Evolutionary conservation across 2,329 filamentous ascomycete genomes (phyloP), one percentile per base, ranked within the genome.

Genomic region (Thyridium curvatum): DNA sequence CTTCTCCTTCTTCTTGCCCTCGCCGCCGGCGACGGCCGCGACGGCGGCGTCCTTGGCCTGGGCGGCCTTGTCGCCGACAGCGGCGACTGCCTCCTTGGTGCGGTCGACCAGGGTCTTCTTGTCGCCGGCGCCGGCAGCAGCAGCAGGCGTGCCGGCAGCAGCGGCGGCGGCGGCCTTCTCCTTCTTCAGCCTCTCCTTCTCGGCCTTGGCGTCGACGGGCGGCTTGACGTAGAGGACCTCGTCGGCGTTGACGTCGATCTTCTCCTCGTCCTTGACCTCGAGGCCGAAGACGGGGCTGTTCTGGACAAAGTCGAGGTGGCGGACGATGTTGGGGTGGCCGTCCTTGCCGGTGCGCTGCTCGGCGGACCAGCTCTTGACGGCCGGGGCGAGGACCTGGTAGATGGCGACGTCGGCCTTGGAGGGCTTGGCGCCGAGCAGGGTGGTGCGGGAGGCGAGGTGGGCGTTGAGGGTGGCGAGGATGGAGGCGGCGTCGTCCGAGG

Each of bases 151-250:
- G 21, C 21, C 71, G 9, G 68, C 71, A 5, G 72, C 73, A 3
- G 73, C 76, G 1, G 74, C 74, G 2, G 75, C 75, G 12, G 79
- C 80, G 21, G 84, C 86, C 74, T 95, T 95, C 68, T 94, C 89
- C 72, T 94, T 94, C 83, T 95, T 96, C 65, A 91, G 78, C 35
- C 84, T 81, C 74, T 96, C 90, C 72, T 96, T 96, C 74, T 96
- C 91, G 41, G 89, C 89, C 74, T 94, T 94, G 53, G 85, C 80
- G 50, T 95, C 89, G 45, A 91, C 79, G 15, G 86, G 86, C 51
- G 91, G 91, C 68, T 93, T 91, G 52, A 90, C 83, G 61, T 89
- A 90, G 46, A 87, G 74, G 43, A 97, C 77, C 52, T 90, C 84
- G 53, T 89, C 81, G 37, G 79, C 68, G 60, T 96, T 82, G 50